Evolutionary conservation across 169 alveolate species (phyloP).

Genomic region (Cryptosporidium xiaoi): DNA sequence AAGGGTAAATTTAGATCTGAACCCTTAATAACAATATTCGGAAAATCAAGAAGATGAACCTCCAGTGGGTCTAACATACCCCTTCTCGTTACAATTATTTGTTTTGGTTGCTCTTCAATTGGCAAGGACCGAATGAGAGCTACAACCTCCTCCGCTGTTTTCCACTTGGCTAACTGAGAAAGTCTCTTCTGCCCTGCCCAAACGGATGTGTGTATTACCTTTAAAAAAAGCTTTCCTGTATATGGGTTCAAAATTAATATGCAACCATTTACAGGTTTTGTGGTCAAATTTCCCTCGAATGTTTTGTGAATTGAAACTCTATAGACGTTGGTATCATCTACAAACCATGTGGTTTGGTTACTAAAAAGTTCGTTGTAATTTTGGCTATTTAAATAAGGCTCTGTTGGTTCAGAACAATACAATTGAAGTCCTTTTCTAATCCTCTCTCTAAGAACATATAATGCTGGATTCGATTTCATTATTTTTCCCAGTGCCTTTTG

Average conservation of each 20-base stretch:
- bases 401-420: constrained; percentile 99
- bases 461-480: constrained; percentile 99
- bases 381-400: constrained; percentile 98
- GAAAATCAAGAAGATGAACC: constrained; percentile 99
- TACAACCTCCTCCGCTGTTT: constrained; percentile 99
- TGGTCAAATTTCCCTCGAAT: constrained; percentile 99
- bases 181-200: constrained; percentile 99
- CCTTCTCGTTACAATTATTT: constrained; percentile 98
- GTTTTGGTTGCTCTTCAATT: constrained; percentile 99
- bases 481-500: constrained; percentile 98
- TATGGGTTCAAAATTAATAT: constrained; percentile 99
- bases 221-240: constrained; percentile 98
- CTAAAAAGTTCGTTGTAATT: constrained; percentile 98
- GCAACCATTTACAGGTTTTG: constrained; percentile 99
- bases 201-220: constrained; percentile 99
- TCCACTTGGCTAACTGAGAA: constrained; percentile 99
- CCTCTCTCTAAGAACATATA: constrained; percentile 99
- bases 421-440: constrained; percentile 99
- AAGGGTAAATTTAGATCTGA: constrained; percentile 98
- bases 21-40: constrained; percentile 99
- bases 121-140: constrained; percentile 99
- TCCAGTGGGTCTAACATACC: constrained; percentile 99
- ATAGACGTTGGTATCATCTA: constrained; percentile 99
- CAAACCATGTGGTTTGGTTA: constrained; percentile 99
- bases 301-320: constrained; percentile 99